Conservation (phyloP, 345 rosid species). For the Capsella bursapastoris region DNA sequence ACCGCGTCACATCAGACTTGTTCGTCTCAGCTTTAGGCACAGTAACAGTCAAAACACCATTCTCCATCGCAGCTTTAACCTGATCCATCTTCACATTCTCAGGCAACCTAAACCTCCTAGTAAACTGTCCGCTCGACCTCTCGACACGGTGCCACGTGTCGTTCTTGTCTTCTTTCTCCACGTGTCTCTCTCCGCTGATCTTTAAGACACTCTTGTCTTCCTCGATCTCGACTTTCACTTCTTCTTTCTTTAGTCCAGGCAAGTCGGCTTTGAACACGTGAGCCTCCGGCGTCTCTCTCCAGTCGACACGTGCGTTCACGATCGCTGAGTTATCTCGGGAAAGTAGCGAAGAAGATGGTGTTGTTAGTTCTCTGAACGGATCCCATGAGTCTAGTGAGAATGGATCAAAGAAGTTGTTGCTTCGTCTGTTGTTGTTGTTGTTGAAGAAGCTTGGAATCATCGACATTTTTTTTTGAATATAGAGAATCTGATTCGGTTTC, state of each 20-base stretch:
- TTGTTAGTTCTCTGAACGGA: slow-evolving; percentile 31
- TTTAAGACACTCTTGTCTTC: slow-evolving; percentile 43
- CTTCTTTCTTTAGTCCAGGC: slow-evolving; percentile 48
- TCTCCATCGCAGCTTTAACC: slow-evolving; percentile 62
- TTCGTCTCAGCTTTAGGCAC: slow-evolving; percentile 53
- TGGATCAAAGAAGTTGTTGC: slow-evolving; percentile 45
- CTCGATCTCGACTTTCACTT: slow-evolving; percentile 53
- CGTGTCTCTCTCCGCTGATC: slow-evolving; percentile 48
- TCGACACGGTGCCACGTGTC: slow-evolving; percentile 46
- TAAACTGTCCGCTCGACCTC: slow-evolving; percentile 40
- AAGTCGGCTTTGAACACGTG: slow-evolving; percentile 46
- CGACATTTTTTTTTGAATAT: slow-evolving; percentile 27
- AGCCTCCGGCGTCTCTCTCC: slow-evolving; percentile 46
- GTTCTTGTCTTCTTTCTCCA: slow-evolving; percentile 48
- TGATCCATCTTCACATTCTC: slow-evolving; percentile 48
- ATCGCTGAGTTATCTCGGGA: slow-evolving; percentile 33
- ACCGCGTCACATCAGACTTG: slow-evolving; percentile 45
- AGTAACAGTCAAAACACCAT: slow-evolving; percentile 56
- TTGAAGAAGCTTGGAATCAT: slow-evolving; percentile 51
- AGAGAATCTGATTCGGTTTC: too few species aligned
- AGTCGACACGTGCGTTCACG: slow-evolving; percentile 44
- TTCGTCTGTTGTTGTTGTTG: slow-evolving; percentile 42
- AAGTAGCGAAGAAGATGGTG: slow-evolving; percentile 3
- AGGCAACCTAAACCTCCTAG: slow-evolving; percentile 46
- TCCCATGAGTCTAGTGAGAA: slow-evolving; percentile 42